These are phyloP conservation scores for Termitomyces sp. DNA, from an alignment of 768 basidiomycete species.

Conservation along the genomic window DNA sequence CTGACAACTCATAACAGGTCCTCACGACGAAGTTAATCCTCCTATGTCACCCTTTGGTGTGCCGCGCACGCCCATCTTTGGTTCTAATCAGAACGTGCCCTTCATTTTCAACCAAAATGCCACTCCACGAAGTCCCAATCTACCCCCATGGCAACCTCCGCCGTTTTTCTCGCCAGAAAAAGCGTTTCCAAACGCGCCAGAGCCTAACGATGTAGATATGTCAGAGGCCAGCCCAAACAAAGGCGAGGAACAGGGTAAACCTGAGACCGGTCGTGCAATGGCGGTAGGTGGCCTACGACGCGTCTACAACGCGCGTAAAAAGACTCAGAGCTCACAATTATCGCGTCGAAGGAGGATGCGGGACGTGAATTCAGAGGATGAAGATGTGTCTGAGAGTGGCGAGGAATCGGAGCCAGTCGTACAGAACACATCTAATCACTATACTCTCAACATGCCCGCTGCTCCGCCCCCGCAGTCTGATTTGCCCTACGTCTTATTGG, in stretches of 20 bases:
- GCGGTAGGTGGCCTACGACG: constrained; percentile 64
- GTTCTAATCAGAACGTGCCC: constrained; percentile 63
- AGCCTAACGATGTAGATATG: constrained; percentile 74
- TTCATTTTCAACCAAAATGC: constrained; percentile 59
- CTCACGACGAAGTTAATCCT: constrained; percentile 39
- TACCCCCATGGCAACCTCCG: constrained; percentile 67
- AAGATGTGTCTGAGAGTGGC: constrained; percentile 39
- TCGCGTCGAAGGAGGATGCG: constrained; percentile 19
- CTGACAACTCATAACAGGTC: constrained; percentile 24
- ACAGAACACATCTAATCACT: constrained; percentile 69
- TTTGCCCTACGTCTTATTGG: constrained; percentile 78
- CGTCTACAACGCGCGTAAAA: constrained; percentile 60
- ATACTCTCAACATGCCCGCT: constrained; percentile 78
- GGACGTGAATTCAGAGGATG: constrained; percentile 35
- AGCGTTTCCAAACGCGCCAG: constrained; percentile 50
- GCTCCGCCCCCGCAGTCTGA: constrained; percentile 55
- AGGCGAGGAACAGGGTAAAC: constrained; percentile 32
- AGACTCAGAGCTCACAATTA: constrained; percentile 26
- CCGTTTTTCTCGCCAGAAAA: constrained; percentile 56
- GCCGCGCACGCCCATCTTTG: constrained; percentile 51
- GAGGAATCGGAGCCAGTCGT: constrained; percentile 40
- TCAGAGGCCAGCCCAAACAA: constrained; percentile 62
- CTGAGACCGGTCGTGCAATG: constrained; percentile 43
- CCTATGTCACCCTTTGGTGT: constrained; percentile 36
- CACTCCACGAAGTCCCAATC: constrained; percentile 41